Percentiles rank a stretch among this genome's conserved stretches.
phyloP scores from a whole-genome alignment of 2,329 filamentous ascomycete genomes.

The Alternaria triticimaculans region DNA sequence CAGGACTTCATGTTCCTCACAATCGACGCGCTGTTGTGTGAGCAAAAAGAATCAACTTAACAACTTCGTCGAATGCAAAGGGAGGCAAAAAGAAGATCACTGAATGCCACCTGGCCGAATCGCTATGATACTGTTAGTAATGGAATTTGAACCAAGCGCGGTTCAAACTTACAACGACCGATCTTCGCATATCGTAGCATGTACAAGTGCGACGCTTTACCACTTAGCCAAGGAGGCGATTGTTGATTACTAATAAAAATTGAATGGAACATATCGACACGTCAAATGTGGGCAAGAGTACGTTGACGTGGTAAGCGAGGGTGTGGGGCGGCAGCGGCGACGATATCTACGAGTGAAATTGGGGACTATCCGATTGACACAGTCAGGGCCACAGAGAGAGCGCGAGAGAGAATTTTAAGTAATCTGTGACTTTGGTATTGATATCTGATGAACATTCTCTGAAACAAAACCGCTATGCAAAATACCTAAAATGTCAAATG shows the following conservation, averaged over 20 bases:
- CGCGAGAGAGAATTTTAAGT: neutral
- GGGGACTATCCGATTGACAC: neutral
- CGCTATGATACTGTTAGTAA: neutral
- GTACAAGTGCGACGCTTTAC: constrained; percentile 17
- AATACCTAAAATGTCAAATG: neutral
- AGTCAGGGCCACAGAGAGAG: neutral
- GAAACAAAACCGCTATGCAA: neutral
- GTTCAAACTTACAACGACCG: constrained; percentile 1
- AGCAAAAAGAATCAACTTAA: neutral
- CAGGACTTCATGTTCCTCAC: neutral
- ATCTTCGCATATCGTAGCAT: constrained; percentile 7
- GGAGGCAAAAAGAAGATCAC: neutral
- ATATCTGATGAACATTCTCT: neutral
- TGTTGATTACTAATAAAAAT: neutral
- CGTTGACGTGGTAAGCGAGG: neutral
- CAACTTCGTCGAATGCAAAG: neutral
- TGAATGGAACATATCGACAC: neutral
- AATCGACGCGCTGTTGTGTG: neutral
- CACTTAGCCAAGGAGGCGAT: constrained; percentile 7
- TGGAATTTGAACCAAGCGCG: neutral
- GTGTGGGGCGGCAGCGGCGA: neutral
- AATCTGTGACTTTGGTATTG: neutral
- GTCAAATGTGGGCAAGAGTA: neutral
- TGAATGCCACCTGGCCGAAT: constrained; percentile 3
- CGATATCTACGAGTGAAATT: neutral